Evolutionary conservation across 805 yeast species (phyloP).

Genomic region (Starmera amethionina): DNA sequence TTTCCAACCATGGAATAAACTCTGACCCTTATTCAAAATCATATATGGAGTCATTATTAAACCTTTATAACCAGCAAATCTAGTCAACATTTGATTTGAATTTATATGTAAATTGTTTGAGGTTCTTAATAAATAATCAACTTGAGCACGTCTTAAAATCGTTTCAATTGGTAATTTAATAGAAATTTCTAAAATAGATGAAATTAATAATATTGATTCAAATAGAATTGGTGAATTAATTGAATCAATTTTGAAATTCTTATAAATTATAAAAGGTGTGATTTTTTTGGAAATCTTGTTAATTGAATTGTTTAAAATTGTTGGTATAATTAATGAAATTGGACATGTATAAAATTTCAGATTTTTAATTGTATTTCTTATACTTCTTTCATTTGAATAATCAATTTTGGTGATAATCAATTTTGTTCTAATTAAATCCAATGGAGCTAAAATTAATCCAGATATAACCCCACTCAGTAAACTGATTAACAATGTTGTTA

Average conservation of each 20-base stretch:
- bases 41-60: conserved; percentile 44
- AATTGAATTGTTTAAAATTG: conserved; percentile 53
- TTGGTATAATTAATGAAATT: conserved; percentile 50
- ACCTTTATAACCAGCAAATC: conserved; percentile 47
- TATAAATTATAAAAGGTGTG: conserved; percentile 57
- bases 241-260: conserved; percentile 54
- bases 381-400: conserved; percentile 41
- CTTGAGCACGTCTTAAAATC: conserved; percentile 73
- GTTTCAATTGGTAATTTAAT: conserved; percentile 84
- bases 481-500: conserved; percentile 55
- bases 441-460: conserved; percentile 64
- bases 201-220: conserved; percentile 45
- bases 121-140: conserved; percentile 41
- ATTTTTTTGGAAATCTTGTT: conserved; percentile 50
- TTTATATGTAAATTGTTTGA: conserved; percentile 23
- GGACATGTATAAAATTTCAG: conserved; percentile 48
- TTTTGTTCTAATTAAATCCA: conserved; percentile 72
- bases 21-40: conserved; percentile 28
- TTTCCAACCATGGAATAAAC: conserved; percentile 85
- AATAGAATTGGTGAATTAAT: conserved; percentile 52
- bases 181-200: conserved; percentile 61
- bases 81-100: conserved; percentile 45
- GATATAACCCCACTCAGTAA: conserved; percentile 66
- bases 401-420: conserved; percentile 62
- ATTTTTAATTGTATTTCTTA: conserved; percentile 53